Evolutionary conservation across 257 asterid genomes (phyloP), one percentile per base, ranked within the genome.

Genomic region (Scutellaria barbata): DNA sequence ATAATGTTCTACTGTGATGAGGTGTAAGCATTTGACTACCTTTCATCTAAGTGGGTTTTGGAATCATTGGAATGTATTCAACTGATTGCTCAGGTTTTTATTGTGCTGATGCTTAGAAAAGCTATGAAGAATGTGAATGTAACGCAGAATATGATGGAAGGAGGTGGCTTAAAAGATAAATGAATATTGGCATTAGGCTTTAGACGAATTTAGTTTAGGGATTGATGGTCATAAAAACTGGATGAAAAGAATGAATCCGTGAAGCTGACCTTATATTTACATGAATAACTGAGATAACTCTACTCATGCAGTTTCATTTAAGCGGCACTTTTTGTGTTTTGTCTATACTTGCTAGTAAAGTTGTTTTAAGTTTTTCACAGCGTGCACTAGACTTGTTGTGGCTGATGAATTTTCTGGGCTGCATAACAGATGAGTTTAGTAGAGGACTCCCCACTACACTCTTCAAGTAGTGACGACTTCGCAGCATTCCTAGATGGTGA

Each of bases 401-500:
- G 42, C 40, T 47, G 37, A 46, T 59, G 50, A 14, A 53, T 37
- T 74, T 66, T 39, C 30, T 41, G 62, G 58, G 60, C 11, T 71
- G 45, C 41, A 17, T 81, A 65, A 37, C 82, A 87, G 98, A 93
- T 93, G 98, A 90, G 96, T 81, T 71, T 93, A 79, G 68, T 78
- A 5, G 86, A 87, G 22, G 96, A 89, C 67, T 93, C 97, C 17
- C 96, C 98, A 0, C 81, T 73, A 30, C 87, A 77, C 75, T 90
- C 98, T 0, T 89, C 97, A 13, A 90, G 98, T 76, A 87, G 96
- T 56, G 97, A 89, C 37, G 96, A 90, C 78, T 86, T 86, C 47
- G 95, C 94, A 10, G 84, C 97, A 5, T 51, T 89, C 78, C 85
- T 90, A 11, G 92, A 93, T n/a, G 86, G 81, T 12, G 92, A 87